Percentiles rank a stretch among this genome's conserved stretches.
These are phyloP conservation scores for Holtermanniella nyarrowii DNA, from an alignment of 768 basidiomycete species.

Conservation along the genomic window DNA sequence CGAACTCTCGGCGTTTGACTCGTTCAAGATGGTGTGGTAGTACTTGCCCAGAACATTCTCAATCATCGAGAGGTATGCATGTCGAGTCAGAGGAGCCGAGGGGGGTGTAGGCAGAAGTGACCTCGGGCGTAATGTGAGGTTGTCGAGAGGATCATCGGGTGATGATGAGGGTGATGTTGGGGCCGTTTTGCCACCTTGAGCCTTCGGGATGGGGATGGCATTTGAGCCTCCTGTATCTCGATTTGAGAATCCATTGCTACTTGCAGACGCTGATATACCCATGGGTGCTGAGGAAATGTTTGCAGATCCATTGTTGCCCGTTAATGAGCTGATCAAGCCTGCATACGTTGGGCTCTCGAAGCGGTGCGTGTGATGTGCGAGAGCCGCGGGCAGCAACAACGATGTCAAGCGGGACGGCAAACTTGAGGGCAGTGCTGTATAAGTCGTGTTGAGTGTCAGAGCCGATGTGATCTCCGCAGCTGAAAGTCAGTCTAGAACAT, in stretches of 20 bases:
- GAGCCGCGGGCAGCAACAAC: constrained; percentile 22
- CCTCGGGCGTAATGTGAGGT: constrained; percentile 1
- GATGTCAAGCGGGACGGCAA: constrained; percentile 17
- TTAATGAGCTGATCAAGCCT: constrained; percentile 26
- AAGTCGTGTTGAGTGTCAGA: constrained; percentile 17
- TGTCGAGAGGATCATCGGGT: constrained; percentile 15
- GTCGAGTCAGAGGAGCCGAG: constrained; percentile 18
- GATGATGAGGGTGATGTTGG: not conserved
- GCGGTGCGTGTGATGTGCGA: constrained; percentile 27
- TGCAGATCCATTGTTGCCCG: constrained; percentile 12
- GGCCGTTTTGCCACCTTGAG: not conserved
- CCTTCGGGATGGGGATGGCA: not conserved
- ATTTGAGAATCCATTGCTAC: not conserved
- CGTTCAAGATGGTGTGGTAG: constrained; percentile 2
- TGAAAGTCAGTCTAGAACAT: not conserved
- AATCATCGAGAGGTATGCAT: constrained; percentile 19
- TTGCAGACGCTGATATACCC: not conserved
- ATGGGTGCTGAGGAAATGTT: too few relatives aligned
- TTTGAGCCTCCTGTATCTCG: not conserved
- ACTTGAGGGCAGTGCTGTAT: constrained; percentile 14
- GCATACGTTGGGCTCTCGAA: constrained; percentile 34
- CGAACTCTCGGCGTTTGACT: constrained; percentile 9
- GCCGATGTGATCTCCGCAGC: constrained; percentile 25
- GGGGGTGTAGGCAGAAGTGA: constrained; percentile 27
- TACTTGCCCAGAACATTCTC: constrained; percentile 32